These are phyloP conservation scores for Epichloe aotearoae DNA, from an alignment of 2,329 filamentous ascomycete species.

Conservation along the genomic window DNA sequence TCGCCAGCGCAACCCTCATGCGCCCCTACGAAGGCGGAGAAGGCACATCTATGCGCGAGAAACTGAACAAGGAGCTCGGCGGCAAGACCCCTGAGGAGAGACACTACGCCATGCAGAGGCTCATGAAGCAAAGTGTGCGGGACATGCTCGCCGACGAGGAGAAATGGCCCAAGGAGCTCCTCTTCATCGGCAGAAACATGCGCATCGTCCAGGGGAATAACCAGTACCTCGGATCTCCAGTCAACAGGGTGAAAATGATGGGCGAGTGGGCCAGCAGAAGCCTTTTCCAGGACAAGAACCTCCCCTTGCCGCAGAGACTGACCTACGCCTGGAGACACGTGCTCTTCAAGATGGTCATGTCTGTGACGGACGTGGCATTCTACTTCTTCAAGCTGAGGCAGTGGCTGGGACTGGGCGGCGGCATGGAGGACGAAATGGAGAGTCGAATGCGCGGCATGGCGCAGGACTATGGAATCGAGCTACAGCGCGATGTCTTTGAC, in stretches of 20 bases:
- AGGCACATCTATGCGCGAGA: constrained; percentile 42
- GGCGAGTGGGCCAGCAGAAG: constrained; percentile 79
- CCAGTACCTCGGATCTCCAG: constrained; percentile 76
- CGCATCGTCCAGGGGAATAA: constrained; percentile 91
- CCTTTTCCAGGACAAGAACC: constrained; percentile 59
- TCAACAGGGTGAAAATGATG: constrained; percentile 90
- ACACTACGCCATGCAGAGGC: constrained; percentile 79
- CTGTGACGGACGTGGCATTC: constrained; percentile 68
- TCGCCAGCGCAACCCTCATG: constrained; percentile 82
- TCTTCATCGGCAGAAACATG: constrained; percentile 86
- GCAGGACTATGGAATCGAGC: constrained; percentile 79
- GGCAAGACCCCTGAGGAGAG: constrained; percentile 51
- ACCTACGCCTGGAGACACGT: constrained; percentile 63
- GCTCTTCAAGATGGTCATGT: constrained; percentile 66
- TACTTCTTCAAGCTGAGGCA: constrained; percentile 70
- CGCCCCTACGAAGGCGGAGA: constrained; percentile 83
- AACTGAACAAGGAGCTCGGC: constrained; percentile 52
- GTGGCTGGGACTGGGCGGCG: constrained; percentile 59
- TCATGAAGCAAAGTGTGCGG: constrained; percentile 55
- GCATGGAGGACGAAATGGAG: constrained; percentile 94
- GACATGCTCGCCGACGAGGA: constrained; percentile 71
- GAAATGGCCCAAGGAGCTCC: constrained; percentile 79
- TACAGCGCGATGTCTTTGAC: constrained; percentile 81
- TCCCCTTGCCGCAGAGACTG: constrained; percentile 48
- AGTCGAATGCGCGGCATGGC: constrained; percentile 76